Evolutionary conservation across 345 rosid species (phyloP).

Genomic region (Sapria himalayana): DNA sequence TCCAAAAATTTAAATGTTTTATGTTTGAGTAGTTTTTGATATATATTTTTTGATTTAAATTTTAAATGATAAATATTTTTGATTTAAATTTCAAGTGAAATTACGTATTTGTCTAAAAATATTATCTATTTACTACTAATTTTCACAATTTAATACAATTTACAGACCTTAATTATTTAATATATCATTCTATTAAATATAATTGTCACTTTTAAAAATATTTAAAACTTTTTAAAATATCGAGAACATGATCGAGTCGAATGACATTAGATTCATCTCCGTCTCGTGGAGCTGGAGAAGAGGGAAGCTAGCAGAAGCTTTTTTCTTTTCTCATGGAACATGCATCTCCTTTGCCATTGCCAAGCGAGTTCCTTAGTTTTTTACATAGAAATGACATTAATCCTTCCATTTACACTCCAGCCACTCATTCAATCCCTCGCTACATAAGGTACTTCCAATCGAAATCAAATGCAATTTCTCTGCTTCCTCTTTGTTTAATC

Average conservation of each 20-base stretch:
- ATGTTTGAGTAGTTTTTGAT: no score
- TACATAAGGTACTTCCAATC: conserved; percentile 44
- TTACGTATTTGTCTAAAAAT: no score
- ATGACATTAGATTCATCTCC: not conserved
- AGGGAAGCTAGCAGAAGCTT: no score
- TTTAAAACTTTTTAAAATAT: not conserved
- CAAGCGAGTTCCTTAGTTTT: conserved; percentile 40
- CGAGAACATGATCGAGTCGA: not conserved
- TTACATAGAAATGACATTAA: conserved; percentile 44
- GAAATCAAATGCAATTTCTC: not conserved
- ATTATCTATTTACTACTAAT: no score
- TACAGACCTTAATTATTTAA: not conserved
- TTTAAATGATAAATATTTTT: no score
- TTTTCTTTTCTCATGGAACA: conserved; percentile 20
- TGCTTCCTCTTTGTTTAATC: not conserved
- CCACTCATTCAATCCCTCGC: conserved; percentile 44
- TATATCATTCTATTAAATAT: not conserved
- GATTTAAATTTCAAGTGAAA: no score
- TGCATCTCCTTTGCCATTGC: conserved; percentile 26
- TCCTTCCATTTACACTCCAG: conserved; percentile 45
- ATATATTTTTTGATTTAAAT: no score
- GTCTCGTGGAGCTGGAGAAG: not conserved
- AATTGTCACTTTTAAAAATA: not conserved
- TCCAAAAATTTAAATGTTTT: no score
- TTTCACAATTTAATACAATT: not conserved